These are phyloP conservation scores for Cladosporium sp. DNA, from an alignment of 2,329 filamentous ascomycete genomes.

Conservation along the genomic window DNA sequence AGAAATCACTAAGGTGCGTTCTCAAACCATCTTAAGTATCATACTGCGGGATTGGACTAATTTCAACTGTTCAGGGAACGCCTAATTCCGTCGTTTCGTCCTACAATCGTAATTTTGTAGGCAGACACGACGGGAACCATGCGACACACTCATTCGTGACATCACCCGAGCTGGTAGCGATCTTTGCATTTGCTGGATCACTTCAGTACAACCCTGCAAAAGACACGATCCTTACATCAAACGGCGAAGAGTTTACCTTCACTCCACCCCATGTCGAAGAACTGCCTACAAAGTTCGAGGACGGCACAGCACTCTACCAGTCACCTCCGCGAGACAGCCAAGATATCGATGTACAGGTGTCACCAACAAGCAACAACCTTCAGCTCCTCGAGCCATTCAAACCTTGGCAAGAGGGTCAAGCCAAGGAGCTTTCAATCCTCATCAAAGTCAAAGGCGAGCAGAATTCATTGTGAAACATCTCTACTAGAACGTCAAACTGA, in stretches of 20 bases:
- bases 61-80: conserved; percentile 87
- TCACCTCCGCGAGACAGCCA: conserved; percentile 77
- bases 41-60: conserved; percentile 21
- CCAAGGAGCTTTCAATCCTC: conserved; percentile 75
- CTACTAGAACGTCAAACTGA: neutral
- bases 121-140: conserved; percentile 93
- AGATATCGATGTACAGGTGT: conserved; percentile 72
- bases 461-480: conserved; percentile 47
- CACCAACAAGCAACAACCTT: conserved; percentile 86
- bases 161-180: conserved; percentile 84
- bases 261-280: conserved; percentile 72
- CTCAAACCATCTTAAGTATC: neutral
- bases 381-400: conserved; percentile 84
- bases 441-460: conserved; percentile 95
- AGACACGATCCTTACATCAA: conserved; percentile 86
- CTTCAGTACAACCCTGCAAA: conserved; percentile 93
- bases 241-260: conserved; percentile 93
- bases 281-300: conserved; percentile 78
- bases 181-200: conserved; percentile 75
- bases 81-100: conserved; percentile 96
- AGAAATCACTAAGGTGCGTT: conserved; percentile 65
- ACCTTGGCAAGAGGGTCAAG: conserved; percentile 90
- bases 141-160: conserved; percentile 91
- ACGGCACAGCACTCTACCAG: conserved; percentile 91
- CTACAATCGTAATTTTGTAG: conserved; percentile 99